Evolutionary conservation across 768 basidiomycete species (phyloP), one percentile per base, ranked within the genome.

Genomic region (Strobilomyces dryophilus): DNA sequence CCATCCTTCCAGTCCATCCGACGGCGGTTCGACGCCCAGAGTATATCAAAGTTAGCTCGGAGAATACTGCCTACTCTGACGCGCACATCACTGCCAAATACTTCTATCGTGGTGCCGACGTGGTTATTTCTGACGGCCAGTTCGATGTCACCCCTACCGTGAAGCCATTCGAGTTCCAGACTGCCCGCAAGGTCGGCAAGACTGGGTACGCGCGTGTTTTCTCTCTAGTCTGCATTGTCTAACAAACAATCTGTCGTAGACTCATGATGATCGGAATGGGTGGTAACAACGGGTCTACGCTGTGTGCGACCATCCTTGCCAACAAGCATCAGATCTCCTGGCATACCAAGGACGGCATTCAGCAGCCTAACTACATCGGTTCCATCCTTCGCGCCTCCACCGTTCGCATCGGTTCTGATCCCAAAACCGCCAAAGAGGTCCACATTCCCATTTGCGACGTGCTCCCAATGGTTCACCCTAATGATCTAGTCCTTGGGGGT

Each of bases 361-460:
- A 95, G 74, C 88, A 86, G 68, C 97, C 97, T 66, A 98, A 99
- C 77, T 98, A 98, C 76, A 92, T 98, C 60, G 95, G 95, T 46
- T 98, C 95, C 20, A 77, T 99, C 63, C 85, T 98, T 52, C 92
- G 95, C 56, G 95, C 95, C 4, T 97, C 94, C 42, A 99, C 97
- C 47, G 81, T 98, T 56, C 85, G 91, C 65, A 80, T 99, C 53
- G 97, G 97, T 41, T 79, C 80, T 50, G 92, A 98, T 59, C 80
- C 83, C 36, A 65, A 70, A 29, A 84, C 85, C 3, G 89, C 88
- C 61, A 91, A 92, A 74, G 97, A 98, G 65, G 82, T 98, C 59
- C 80, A 94, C 64, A 85, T 95, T 56, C 97, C 97, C 17, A 75
- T 98, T 64, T 89, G 86, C 10, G 94, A 95, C 64, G 24, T 24